Evolutionary conservation across 176 grass and related monocot genomes (phyloP).

Genomic region (Eremochloa ophiuroides): DNA sequence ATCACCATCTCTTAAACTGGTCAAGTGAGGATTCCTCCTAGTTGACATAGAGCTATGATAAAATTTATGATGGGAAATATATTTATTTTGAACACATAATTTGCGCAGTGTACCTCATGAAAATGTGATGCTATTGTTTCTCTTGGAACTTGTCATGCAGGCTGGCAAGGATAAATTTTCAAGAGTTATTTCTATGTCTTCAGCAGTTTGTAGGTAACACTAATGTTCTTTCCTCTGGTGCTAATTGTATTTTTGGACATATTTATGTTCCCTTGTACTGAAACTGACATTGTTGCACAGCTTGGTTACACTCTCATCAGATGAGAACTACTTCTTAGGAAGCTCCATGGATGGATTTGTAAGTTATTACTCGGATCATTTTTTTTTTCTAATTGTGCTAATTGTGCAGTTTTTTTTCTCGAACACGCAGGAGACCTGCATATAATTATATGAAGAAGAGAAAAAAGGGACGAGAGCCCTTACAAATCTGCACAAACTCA

Average conservation of each 20-base stretch:
- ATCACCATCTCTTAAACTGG: neutral
- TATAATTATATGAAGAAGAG: neutral
- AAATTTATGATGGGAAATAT: neutral
- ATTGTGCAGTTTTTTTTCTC: neutral
- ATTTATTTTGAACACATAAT: constrained; percentile 6
- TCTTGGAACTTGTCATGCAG: constrained; percentile 27
- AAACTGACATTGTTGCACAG: constrained; percentile 37
- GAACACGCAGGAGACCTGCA: neutral
- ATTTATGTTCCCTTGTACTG: neutral
- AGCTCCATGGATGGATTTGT: constrained; percentile 85
- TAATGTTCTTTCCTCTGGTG: constrained; percentile 3
- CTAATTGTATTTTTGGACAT: neutral
- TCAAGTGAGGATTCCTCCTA: neutral
- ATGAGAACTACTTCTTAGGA: constrained; percentile 70
- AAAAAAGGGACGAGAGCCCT: neutral
- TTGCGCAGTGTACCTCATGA: neutral
- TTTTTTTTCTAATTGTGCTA: constrained; percentile 6
- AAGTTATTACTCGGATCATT: constrained; percentile 18
- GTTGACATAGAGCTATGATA: constrained; percentile 7
- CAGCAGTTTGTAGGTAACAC: constrained; percentile 64
- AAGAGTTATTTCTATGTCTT: constrained; percentile 38
- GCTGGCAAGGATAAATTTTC: constrained; percentile 32
- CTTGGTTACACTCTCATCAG: constrained; percentile 58
- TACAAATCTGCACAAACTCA: neutral
- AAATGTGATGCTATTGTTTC: neutral